Evolutionary conservation across 83 land plant species (phyloP), one percentile per base, ranked within the genome.

Genomic region (Picea engelmannii): DNA sequence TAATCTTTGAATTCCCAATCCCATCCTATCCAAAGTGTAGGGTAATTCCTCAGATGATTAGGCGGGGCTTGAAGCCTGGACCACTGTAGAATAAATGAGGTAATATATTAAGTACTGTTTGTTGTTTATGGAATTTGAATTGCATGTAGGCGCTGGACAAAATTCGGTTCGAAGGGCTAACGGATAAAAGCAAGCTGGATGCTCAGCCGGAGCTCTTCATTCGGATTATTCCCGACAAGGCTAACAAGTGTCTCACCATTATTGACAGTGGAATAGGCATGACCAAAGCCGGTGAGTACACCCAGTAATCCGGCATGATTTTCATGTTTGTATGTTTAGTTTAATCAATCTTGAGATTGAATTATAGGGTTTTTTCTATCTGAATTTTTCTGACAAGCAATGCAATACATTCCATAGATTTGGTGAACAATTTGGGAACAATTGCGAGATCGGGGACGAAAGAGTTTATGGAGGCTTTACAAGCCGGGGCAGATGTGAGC

Each of bases 371-470:
- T 47, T 47, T 47, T 47, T 47, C 58, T 55, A 15, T 52, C 10
- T 52, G 12, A 52, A 52, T 10, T 52, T 3, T 10, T 52, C 11
- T 52, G 58, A 10, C 3, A 52, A 9, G 58, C 58, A 52, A 52
- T 52, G 58, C 12, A 52, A 10, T 58, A 7, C 24, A 80, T 1
- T 55, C 15, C 15, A 12, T 55, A 55, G 95, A 91, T 81, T 65
- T 93, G 90, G 95, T 91, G 81, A 93, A 93, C 87, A 93, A 93
- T 63, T 73, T 91, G 82, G 95, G 95, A 0, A 91, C 95, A 10
- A 93, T 93, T 85, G 95, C 95, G 13, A 83, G 93, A 66, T 93
- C 95, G 17, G 95, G 94, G 4, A 93, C 95, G 13, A 93, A 93
- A 81, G 90, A 88, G 70, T 85, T 87, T 62, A 90, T 90, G 90